A percentile compares a stretch with the other conserved stretches of the same genome.
These are phyloP conservation scores for Henckelia pumila DNA, from an alignment of 257 asterid species.

Conservation along the genomic window DNA sequence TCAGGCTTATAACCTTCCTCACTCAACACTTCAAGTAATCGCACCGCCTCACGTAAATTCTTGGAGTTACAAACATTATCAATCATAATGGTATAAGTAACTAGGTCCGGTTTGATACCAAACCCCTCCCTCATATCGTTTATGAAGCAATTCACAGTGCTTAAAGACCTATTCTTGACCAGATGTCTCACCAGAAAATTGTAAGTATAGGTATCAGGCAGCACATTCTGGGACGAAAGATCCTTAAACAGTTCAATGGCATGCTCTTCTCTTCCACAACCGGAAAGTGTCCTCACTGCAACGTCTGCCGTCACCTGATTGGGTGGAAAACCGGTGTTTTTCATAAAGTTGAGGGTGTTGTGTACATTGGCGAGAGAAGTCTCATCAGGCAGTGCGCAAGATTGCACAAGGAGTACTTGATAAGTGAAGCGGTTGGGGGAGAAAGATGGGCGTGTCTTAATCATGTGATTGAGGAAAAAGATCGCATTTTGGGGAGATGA, in stretches of 20 bases:
- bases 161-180: slow-evolving; percentile 59
- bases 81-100: slow-evolving; percentile 92
- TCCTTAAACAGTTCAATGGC: slow-evolving; percentile 75
- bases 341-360: slow-evolving; percentile 71
- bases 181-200: slow-evolving; percentile 77
- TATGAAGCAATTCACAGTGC: slow-evolving; percentile 53
- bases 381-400: slow-evolving; percentile 55
- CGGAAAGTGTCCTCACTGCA: slow-evolving; percentile 77
- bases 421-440: slow-evolving; percentile 71
- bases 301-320: slow-evolving; percentile 61
- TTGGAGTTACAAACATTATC: slow-evolving; percentile 88
- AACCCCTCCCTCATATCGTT: slow-evolving; percentile 63
- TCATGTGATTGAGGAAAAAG: slow-evolving; percentile 73
- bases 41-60: slow-evolving; percentile 84
- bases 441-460: slow-evolving; percentile 69
- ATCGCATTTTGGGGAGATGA: slow-evolving; percentile 76
- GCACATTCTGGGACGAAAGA: slow-evolving; percentile 49
- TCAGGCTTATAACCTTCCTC: slow-evolving; percentile 86
- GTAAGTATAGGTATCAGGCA: slow-evolving; percentile 66
- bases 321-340: slow-evolving; percentile 57
- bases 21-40: slow-evolving; percentile 57
- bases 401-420: slow-evolving; percentile 57
- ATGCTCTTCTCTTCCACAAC: slow-evolving; percentile 66
- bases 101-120: slow-evolving; percentile 75
- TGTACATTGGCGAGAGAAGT: slow-evolving; percentile 49